Percentiles rank a stretch among this genome's conserved stretches.
These are phyloP conservation scores for Pisolithus orientalis DNA, from an alignment of 768 basidiomycete species.

Conservation along the genomic window DNA sequence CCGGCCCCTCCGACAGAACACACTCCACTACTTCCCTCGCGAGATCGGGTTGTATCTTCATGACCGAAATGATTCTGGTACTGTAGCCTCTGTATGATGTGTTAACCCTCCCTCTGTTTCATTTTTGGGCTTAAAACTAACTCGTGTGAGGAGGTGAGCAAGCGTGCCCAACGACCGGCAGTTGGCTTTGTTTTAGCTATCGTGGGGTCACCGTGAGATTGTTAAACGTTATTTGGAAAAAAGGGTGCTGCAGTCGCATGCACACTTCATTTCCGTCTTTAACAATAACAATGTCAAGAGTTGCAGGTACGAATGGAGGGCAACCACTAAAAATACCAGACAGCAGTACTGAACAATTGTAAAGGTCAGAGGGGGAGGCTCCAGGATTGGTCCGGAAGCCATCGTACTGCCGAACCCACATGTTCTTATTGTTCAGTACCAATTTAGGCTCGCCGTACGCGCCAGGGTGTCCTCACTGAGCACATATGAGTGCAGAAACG, in stretches of 20 bases:
- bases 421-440: neutral
- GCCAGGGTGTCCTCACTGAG: neutral
- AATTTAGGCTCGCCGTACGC: neutral
- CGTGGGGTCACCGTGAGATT: too few species aligned
- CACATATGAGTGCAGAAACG: neutral
- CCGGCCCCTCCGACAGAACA: slow-evolving; percentile 22
- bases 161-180: too few species aligned
- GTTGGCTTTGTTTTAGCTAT: too few species aligned
- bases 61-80: slow-evolving; percentile 7
- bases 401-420: neutral
- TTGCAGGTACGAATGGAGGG: slow-evolving; percentile 24
- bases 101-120: neutral
- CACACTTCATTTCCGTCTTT: too few species aligned
- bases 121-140: neutral
- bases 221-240: too few species aligned
- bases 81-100: slow-evolving; percentile 22
- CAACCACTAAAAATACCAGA: slow-evolving; percentile 4
- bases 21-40: slow-evolving; percentile 27
- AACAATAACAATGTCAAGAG: slow-evolving; percentile 6
- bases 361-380: neutral
- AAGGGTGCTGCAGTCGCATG: too few species aligned
- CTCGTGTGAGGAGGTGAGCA: too few species aligned
- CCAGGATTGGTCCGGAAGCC: neutral
- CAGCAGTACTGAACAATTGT: slow-evolving; percentile 13
- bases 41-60: slow-evolving; percentile 7